Evolutionary conservation across 2,329 filamentous ascomycete species (phyloP).

Genomic region (Cladosporium sp.): DNA sequence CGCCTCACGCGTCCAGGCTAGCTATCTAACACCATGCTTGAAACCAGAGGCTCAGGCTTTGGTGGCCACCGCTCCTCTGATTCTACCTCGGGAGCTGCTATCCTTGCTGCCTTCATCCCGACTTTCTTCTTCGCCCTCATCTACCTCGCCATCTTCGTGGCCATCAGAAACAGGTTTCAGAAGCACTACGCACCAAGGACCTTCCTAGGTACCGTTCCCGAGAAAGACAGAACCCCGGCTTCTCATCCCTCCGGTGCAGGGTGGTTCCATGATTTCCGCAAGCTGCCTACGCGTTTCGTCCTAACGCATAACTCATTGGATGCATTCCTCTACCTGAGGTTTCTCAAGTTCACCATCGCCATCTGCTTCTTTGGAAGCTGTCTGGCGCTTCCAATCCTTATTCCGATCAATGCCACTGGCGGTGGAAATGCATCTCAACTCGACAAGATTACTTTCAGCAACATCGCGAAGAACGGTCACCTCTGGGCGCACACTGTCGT

Average conservation of each 20-base stretch:
- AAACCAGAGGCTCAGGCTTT: constrained; percentile 11
- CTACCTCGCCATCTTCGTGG: constrained; percentile 27
- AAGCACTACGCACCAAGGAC: constrained; percentile 32
- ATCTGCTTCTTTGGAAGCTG: constrained; percentile 40
- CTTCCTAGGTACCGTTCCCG: constrained; percentile 29
- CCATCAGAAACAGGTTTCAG: constrained; percentile 27
- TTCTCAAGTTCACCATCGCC: constrained; percentile 41
- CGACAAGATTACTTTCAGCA: constrained; percentile 33
- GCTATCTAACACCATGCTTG: not conserved
- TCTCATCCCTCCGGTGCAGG: constrained; percentile 21
- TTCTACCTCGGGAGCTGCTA: constrained; percentile 28
- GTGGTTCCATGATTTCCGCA: constrained; percentile 48
- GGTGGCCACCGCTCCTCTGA: constrained; percentile 24
- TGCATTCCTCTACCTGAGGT: constrained; percentile 45
- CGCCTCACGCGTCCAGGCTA: too few species aligned
- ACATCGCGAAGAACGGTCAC: constrained; percentile 38
- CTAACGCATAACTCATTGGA: constrained; percentile 48
- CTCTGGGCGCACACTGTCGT: constrained; percentile 43
- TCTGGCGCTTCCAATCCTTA: constrained; percentile 45
- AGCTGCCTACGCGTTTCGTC: constrained; percentile 42
- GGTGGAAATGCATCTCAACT: constrained; percentile 30
- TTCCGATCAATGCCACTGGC: constrained; percentile 44
- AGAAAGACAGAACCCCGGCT: constrained; percentile 30
- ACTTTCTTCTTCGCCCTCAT: constrained; percentile 27
- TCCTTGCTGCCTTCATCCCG: constrained; percentile 31